These are phyloP conservation scores for Chaetothyriales sp. DNA, from an alignment of 2,329 filamentous ascomycete genomes.

Conservation along the genomic window DNA sequence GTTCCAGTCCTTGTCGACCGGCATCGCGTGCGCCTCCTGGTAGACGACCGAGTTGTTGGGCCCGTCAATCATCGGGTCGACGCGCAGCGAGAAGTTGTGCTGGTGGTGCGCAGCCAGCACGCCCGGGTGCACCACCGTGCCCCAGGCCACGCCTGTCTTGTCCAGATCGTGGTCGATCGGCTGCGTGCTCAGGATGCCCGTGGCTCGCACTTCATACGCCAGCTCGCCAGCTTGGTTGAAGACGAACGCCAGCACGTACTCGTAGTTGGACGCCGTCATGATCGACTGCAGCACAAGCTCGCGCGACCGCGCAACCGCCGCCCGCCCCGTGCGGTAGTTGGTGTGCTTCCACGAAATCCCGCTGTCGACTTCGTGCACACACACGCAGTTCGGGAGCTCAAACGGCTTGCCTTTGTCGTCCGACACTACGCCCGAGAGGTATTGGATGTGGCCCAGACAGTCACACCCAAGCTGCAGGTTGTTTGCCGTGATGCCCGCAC, in stretches of 20 bases:
- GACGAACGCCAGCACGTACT: conserved; percentile 58
- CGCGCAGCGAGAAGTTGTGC: conserved; percentile 58
- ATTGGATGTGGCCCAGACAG: conserved; percentile 57
- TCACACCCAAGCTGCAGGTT: conserved; percentile 58
- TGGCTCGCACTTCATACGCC: conserved; percentile 54
- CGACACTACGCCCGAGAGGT: conserved; percentile 45
- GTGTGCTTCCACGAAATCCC: conserved; percentile 61
- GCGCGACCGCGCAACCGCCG: conserved; percentile 49
- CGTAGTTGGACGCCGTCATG: conserved; percentile 59
- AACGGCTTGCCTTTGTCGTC: conserved; percentile 47
- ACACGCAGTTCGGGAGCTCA: conserved; percentile 52
- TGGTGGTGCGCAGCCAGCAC: conserved; percentile 60
- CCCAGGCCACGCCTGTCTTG: conserved; percentile 49
- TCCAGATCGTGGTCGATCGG: conserved; percentile 46
- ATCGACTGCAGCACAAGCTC: conserved; percentile 57
- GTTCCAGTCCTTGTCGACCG: conserved; percentile 38
- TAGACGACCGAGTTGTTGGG: conserved; percentile 43
- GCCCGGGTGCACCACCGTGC: conserved; percentile 55
- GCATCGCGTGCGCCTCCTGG: conserved; percentile 48
- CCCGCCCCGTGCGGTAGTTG: conserved; percentile 53
- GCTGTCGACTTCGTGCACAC: conserved; percentile 57
- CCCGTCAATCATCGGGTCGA: conserved; percentile 45
- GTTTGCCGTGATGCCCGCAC: conserved; percentile 55
- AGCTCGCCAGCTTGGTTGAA: conserved; percentile 59
- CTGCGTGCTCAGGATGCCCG: conserved; percentile 53